Percentiles rank a stretch among this genome's conserved stretches.
phyloP scores from a whole-genome alignment of 345 rosid species.

The Conringia planisiliqua region DNA sequence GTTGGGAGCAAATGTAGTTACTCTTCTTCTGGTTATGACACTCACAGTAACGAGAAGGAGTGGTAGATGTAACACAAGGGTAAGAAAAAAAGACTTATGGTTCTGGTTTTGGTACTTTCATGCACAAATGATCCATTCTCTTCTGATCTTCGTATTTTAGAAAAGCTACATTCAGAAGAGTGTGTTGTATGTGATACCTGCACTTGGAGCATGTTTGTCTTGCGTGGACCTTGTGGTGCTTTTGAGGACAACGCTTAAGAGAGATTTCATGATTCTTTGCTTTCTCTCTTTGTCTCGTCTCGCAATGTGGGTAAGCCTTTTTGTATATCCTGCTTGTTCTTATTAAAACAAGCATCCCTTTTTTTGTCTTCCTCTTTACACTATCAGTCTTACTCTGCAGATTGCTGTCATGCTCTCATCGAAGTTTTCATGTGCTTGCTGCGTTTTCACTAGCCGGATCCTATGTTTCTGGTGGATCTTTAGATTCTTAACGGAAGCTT shows the following conservation, averaged over 20 bases:
- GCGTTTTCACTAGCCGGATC: slow-evolving; percentile 39
- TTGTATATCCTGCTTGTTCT: background rate
- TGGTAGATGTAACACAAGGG: slow-evolving; percentile 39
- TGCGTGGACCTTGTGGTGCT: slow-evolving; percentile 52
- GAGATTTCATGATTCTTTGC: slow-evolving; percentile 39
- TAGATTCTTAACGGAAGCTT: slow-evolving; percentile 43
- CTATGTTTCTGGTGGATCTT: slow-evolving; percentile 77
- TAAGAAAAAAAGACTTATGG: slow-evolving; percentile 17
- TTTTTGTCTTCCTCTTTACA: background rate
- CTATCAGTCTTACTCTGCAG: slow-evolving; percentile 36
- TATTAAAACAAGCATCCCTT: background rate
- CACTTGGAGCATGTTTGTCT: slow-evolving; percentile 59
- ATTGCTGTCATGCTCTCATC: slow-evolving; percentile 39
- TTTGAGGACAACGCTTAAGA: slow-evolving; percentile 35
- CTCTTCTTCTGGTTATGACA: slow-evolving; percentile 44
- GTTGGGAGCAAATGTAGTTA: slow-evolving; percentile 53
- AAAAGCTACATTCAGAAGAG: slow-evolving; percentile 44
- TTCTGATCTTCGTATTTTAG: slow-evolving; percentile 33
- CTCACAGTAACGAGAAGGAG: slow-evolving; percentile 46
- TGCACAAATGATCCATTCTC: background rate
- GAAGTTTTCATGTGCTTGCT: slow-evolving; percentile 34
- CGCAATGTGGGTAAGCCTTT: slow-evolving; percentile 62
- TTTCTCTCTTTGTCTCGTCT: slow-evolving; percentile 51
- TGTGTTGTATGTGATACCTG: slow-evolving; percentile 48
- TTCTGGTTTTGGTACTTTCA: slow-evolving; percentile 1